Evolutionary conservation across 768 basidiomycete genomes (phyloP).

Genomic region (Leccinum fibrillosum): DNA sequence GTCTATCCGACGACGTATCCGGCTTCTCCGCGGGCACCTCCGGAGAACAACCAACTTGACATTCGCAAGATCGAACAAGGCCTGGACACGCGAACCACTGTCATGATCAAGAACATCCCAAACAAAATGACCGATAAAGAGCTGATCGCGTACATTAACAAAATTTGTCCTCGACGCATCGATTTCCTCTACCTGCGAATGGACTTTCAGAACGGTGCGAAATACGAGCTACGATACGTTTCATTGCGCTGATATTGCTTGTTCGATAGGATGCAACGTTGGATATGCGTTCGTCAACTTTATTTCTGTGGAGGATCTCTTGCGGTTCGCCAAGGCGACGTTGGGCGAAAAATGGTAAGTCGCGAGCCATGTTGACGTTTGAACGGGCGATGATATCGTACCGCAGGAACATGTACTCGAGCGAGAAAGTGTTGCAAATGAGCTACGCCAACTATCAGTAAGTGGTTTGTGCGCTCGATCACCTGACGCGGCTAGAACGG

Average conservation of each 20-base stretch:
- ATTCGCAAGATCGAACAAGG: constrained; percentile 73
- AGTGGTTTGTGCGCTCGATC: constrained; percentile 28
- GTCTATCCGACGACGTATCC: constrained; percentile 22
- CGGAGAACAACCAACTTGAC: constrained; percentile 60
- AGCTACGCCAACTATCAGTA: constrained; percentile 92
- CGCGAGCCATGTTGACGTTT: neutral
- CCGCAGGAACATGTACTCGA: constrained; percentile 85
- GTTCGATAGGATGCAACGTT: constrained; percentile 63
- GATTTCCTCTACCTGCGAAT: constrained; percentile 88
- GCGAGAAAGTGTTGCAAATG: constrained; percentile 88
- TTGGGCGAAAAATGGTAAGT: constrained; percentile 80
- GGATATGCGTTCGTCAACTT: constrained; percentile 92
- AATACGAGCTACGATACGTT: neutral
- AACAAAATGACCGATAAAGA: constrained; percentile 87
- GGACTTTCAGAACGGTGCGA: constrained; percentile 78
- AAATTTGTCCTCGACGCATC: constrained; percentile 71
- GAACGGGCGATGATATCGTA: constrained; percentile 4
- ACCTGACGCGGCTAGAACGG: constrained; percentile 7
- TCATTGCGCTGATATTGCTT: constrained; percentile 3
- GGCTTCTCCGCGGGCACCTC: constrained; percentile 25
- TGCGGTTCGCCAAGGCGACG: constrained; percentile 68
- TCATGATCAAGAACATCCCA: constrained; percentile 91
- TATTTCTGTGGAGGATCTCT: constrained; percentile 70
- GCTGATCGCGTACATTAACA: constrained; percentile 60
- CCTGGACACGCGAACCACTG: constrained; percentile 75